Evolutionary conservation across 2,329 filamentous ascomycete genomes (phyloP), one percentile per base, ranked within the genome.

Genomic region (Calcarisporium arbuscula): DNA sequence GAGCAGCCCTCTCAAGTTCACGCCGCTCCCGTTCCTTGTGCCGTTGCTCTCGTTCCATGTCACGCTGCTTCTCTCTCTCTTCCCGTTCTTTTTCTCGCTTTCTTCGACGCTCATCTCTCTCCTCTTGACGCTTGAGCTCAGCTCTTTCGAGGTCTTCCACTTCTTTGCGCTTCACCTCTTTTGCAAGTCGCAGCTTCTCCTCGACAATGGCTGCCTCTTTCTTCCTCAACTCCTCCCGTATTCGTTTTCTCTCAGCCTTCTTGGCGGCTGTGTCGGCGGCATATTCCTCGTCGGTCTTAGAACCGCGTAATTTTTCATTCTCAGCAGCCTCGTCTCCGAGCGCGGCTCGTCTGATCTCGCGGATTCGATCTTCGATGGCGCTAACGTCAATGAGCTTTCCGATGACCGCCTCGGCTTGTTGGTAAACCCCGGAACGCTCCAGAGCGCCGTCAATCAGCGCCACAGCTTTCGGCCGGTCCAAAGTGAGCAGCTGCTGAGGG

Each of bases 381-480:
- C 65, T 65, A 30, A 80, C 69, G 49, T 85, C 77, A 38, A 90
- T 82, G 39, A 87, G 66, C 19, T 72, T 65, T 40, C 79, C 74
- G 31, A 89, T 77, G 32, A 80, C 74, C 7, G 72, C 68, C 47
- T 85, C 77, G 1, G 82, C 82, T 46, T 76, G 75, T 40, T 81
- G 76, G 49, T 90, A 92, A 19, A 88, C 77, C 18, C 82, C 81
- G 15, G 77, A 81, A 41, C 85, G 77, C 49, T 89, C 84, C 14
- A 86, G 74, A 1, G 82, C 82, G 37, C 85, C 85, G 54, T 89
- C 83, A 26, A 89, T 80, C 5, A 94, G 70, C 1, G 82, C 77
- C 2, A 80, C 78, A 5, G 84, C 82, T 53, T 88, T 85, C 39
- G 76, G 70, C 14, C 81, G 79, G 49, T 88, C 82, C 32, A 86